These are phyloP conservation scores for Citrus unshiu DNA, from an alignment of 345 rosid genomes.

Conservation along the genomic window DNA sequence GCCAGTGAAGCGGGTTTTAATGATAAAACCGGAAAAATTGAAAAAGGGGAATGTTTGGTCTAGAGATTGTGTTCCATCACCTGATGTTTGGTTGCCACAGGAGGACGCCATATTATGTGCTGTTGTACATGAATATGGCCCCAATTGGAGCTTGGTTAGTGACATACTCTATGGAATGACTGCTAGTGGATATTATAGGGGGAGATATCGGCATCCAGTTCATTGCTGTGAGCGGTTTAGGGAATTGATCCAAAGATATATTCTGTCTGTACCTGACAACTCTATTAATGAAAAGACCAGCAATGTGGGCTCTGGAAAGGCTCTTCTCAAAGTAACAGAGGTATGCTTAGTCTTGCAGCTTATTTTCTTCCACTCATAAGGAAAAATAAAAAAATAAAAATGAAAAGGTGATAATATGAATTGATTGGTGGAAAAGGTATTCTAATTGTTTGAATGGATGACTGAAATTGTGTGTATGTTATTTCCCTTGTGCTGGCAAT, in stretches of 20 bases:
- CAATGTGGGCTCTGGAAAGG: conserved; percentile 77
- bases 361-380: background rate
- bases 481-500: background rate
- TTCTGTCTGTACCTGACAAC: conserved; percentile 67
- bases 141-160: conserved; percentile 85
- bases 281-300: conserved; percentile 56
- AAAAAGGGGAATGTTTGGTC: conserved; percentile 93
- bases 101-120: conserved; percentile 99
- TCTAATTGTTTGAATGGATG: background rate
- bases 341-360: conserved; percentile 41
- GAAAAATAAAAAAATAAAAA: background rate
- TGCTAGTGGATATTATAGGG: conserved; percentile 93
- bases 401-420: background rate
- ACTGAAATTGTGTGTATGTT: no score
- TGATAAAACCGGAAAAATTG: conserved; percentile 85
- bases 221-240: conserved; percentile 95
- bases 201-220: conserved; percentile 89
- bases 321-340: conserved; percentile 94
- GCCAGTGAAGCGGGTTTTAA: conserved; percentile 80
- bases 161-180: conserved; percentile 81
- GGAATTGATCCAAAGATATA: conserved; percentile 73
- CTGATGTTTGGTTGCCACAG: conserved; percentile 92
- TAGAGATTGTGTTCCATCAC: conserved; percentile 85
- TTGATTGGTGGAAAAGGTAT: background rate
- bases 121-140: conserved; percentile 95